Conservation (phyloP, 1,139 yeast species). For the Lodderomyces pseudojiufengensis region DNA sequence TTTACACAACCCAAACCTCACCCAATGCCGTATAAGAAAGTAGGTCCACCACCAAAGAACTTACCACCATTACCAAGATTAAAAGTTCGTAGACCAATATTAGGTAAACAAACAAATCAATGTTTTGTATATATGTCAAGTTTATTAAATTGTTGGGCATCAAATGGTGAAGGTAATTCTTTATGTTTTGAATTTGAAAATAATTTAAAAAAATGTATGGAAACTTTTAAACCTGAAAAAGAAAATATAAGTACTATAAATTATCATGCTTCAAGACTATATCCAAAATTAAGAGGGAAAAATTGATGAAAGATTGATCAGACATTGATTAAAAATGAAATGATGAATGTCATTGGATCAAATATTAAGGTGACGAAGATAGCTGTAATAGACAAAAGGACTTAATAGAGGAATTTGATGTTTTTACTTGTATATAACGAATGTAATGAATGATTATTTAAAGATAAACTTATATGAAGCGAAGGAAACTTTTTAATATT, state of each 20-base stretch:
- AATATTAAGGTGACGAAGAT: too few relatives aligned
- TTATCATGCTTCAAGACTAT: constrained; percentile 79
- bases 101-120: constrained; percentile 58
- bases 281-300: constrained; percentile 73
- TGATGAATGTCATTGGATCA: too few relatives aligned
- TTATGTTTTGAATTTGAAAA: constrained; percentile 62
- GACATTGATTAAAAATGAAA: too few relatives aligned
- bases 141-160: constrained; percentile 92
- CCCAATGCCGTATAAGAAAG: constrained; percentile 30
- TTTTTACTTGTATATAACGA: not conserved
- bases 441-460: constrained; percentile 1
- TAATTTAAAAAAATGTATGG: constrained; percentile 47
- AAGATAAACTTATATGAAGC: too few relatives aligned
- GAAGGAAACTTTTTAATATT: too few relatives aligned
- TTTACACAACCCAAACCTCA: too few relatives aligned
- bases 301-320: constrained; percentile 56
- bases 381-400: too few relatives aligned
- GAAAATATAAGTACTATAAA: constrained; percentile 55
- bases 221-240: constrained; percentile 43
- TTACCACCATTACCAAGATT: constrained; percentile 77
- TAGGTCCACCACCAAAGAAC: constrained; percentile 24
- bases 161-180: constrained; percentile 79
- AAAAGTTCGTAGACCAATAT: constrained; percentile 63
- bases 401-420: too few relatives aligned
- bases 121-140: constrained; percentile 83